A percentile compares a stretch with the other conserved stretches of the same genome.
Conservation (phyloP, 208 protist genomes). For the Leishmania lainsoni region DNA sequence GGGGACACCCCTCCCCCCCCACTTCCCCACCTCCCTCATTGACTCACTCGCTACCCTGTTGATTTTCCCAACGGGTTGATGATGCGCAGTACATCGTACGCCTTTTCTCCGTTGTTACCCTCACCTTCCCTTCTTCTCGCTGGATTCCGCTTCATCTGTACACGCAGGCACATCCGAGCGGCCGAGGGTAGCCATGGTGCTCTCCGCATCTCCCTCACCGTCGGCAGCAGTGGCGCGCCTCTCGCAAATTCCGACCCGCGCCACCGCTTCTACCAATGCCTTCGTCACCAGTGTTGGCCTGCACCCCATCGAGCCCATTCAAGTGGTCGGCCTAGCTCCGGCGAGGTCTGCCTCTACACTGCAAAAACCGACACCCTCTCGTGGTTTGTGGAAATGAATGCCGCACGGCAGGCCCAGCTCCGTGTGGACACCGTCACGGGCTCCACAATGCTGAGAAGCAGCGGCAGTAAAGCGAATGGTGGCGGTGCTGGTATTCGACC, state of each 20-base stretch:
- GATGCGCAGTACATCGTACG: neutral
- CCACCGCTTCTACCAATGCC: neutral
- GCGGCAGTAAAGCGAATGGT: neutral
- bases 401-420: slow-evolving; percentile 12
- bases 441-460: neutral
- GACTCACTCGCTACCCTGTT: neutral
- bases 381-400: slow-evolving; percentile 34
- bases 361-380: slow-evolving; percentile 35
- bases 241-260: neutral
- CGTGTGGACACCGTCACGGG: slow-evolving; percentile 3
- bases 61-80: too few species aligned
- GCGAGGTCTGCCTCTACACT: slow-evolving; percentile 36
- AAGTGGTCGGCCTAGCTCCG: slow-evolving; percentile 34
- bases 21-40: neutral
- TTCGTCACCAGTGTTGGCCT: slow-evolving; percentile 39
- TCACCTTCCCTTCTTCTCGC: neutral
- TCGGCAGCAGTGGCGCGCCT: neutral
- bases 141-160: neutral
- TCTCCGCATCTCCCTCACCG: neutral
- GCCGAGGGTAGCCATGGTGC: neutral
- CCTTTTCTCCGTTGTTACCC: neutral
- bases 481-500: neutral
- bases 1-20: neutral
- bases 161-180: neutral
- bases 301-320: slow-evolving; percentile 43